Evolutionary conservation across 305 asterid genomes (phyloP), one percentile per base, ranked within the genome.

Genomic region (Withania somnifera): DNA sequence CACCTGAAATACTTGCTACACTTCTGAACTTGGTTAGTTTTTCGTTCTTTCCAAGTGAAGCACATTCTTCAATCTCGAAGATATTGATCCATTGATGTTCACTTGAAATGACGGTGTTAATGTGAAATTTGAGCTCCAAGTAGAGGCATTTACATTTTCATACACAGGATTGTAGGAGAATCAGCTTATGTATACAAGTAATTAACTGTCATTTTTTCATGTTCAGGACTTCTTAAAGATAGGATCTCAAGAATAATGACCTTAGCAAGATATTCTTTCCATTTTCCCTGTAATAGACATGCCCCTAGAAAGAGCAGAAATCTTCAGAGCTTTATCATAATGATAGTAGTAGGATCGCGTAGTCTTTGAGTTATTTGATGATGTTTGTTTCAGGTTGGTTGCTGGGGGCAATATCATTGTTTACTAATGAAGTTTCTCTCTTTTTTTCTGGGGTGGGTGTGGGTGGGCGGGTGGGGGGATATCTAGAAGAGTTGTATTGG

Each of bases 1-100:
- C 99, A 85, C 97, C 97, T 63, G 98, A 97, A 87, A 97, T 97
- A 86, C 98, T 97, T 67, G 98, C 99, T 47, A 92, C 99, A 34
- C 98, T 97, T 86, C 87, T 97, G 88, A 97, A 97, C 92, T 86
- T 97, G 99, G 99, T 96, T 92, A 77, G 84, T 53, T 57, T 83
- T 30, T 54, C 40, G 6, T 36, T 6, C 40, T 3, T 36, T 36
- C 40, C 6, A 36, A 4, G 40, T 36, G 40, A 36, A 36, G 7
- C 81, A 85, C 50, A 17, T 64, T 30, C 51, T 45, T 71, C 40
- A 2, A 15, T 45, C 26, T 56, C 77, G 26, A 20, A 66, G 40
- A 47, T 63, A 71, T 45, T 45, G 79, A 45, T 4, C 14, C 14
- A 26, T 63, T 14, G 71, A 63, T 63, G 22, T 63, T 30, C 22